phyloP scores from a whole-genome alignment of 2,329 filamentous ascomycete genomes.

The Juglanconis sp. region DNA sequence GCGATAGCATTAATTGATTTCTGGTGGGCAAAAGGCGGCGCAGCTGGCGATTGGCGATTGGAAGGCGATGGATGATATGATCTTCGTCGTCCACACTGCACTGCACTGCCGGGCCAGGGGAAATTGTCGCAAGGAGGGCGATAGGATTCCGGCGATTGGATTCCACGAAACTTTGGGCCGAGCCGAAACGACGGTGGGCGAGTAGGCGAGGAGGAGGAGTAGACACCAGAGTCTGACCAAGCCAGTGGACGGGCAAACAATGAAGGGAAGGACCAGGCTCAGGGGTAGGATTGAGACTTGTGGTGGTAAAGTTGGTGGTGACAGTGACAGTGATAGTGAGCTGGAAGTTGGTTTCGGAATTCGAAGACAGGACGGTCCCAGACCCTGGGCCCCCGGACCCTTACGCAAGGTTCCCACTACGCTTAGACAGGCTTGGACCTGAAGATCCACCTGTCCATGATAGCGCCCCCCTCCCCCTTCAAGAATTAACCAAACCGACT shows the following conservation, averaged over 20 bases:
- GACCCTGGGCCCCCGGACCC: not conserved
- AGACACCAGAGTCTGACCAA: not conserved
- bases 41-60: not conserved
- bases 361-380: slow-evolving; percentile 2
- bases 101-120: slow-evolving; percentile 3
- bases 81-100: slow-evolving; percentile 4
- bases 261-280: not conserved
- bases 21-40: not conserved
- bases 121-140: not conserved
- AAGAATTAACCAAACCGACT: too few species aligned
- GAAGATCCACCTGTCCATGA: too few species aligned
- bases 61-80: not conserved
- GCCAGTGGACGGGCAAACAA: not conserved
- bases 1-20: slow-evolving; percentile 11
- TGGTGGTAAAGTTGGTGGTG: not conserved
- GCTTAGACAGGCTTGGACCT: not conserved
- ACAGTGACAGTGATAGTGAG: not conserved
- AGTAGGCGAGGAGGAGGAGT: not conserved
- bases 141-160: too few species aligned
- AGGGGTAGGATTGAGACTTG: not conserved
- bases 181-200: not conserved
- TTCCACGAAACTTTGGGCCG: not conserved
- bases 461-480: too few species aligned
- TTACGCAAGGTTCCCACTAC: too few species aligned
- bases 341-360: slow-evolving; percentile 6